Percentiles rank a stretch among this genome's conserved stretches.
Conservation (phyloP, 2,329 filamentous ascomycete species). For the Mollisiaceae sp. region DNA sequence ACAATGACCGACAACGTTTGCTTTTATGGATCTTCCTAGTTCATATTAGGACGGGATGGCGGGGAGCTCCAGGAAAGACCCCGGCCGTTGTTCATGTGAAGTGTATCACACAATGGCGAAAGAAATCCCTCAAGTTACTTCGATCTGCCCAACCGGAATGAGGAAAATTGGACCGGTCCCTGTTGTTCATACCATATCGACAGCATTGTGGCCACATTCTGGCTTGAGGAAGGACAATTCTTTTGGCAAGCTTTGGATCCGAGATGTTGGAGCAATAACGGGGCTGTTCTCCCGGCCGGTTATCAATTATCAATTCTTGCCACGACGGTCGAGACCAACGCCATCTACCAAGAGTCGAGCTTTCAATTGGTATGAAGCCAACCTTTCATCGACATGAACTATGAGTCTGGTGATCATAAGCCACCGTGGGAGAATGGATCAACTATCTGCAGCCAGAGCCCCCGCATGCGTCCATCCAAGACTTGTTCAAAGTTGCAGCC, state of each 20-base stretch:
- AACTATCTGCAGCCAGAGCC: slow-evolving; percentile 28
- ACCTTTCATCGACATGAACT: not conserved
- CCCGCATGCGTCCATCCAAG: slow-evolving; percentile 30
- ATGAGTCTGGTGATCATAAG: slow-evolving; percentile 38
- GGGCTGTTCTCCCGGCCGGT: not conserved
- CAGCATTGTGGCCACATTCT: slow-evolving; percentile 24
- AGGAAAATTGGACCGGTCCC: slow-evolving; percentile 22
- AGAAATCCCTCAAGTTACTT: slow-evolving; percentile 32
- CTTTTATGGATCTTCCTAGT: slow-evolving; percentile 30
- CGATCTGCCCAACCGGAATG: slow-evolving; percentile 33
- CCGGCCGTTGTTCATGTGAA: slow-evolving; percentile 27
- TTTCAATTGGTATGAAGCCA: not conserved
- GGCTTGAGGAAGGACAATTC: slow-evolving; percentile 2
- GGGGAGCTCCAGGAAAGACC: slow-evolving; percentile 25
- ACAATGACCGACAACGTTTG: slow-evolving; percentile 31
- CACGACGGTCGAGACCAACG: not conserved
- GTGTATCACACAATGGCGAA: slow-evolving; percentile 19
- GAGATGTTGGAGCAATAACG: not conserved
- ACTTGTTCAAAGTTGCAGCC: slow-evolving; percentile 24
- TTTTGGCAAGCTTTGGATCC: slow-evolving; percentile 1
- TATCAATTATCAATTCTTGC: not conserved
- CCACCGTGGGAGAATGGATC: slow-evolving; percentile 35
- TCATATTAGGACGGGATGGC: slow-evolving; percentile 31
- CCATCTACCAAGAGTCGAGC: not conserved
- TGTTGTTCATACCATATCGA: slow-evolving; percentile 18